These are phyloP conservation scores for Fusarium nurragi DNA, from an alignment of 2,329 filamentous ascomycete genomes.

Conservation along the genomic window DNA sequence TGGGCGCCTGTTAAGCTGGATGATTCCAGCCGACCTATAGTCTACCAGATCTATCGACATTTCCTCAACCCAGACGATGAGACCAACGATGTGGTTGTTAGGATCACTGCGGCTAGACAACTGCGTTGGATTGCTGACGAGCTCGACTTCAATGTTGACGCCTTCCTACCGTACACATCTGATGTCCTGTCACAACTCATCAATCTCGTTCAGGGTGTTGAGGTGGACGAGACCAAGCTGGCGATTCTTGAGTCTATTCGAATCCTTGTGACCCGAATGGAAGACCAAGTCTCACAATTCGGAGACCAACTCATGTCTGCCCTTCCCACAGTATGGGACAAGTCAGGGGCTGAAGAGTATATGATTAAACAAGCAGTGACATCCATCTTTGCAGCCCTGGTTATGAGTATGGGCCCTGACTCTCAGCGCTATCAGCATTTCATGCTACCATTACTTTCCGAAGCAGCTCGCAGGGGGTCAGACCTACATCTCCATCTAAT, in stretches of 20 bases:
- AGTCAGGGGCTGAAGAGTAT: conserved; percentile 81
- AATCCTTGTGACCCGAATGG: conserved; percentile 81
- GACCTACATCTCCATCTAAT: conserved; percentile 82
- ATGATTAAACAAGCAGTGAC: conserved; percentile 95
- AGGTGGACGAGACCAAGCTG: conserved; percentile 88
- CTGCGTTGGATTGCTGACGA: conserved; percentile 84
- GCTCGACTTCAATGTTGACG: conserved; percentile 78
- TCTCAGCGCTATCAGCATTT: conserved; percentile 81
- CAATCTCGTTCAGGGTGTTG: conserved; percentile 79
- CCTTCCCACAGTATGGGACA: conserved; percentile 84
- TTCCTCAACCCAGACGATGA: conserved; percentile 80
- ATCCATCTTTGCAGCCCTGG: conserved; percentile 82
- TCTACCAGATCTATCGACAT: conserved; percentile 91
- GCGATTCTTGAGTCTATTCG: conserved; percentile 88
- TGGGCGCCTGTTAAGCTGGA: conserved; percentile 86
- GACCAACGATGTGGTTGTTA: conserved; percentile 89
- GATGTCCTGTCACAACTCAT: conserved; percentile 78
- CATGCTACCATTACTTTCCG: conserved; percentile 83
- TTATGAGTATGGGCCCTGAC: conserved; percentile 83
- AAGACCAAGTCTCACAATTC: conserved; percentile 72
- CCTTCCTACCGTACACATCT: conserved; percentile 81
- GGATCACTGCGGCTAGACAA: conserved; percentile 88
- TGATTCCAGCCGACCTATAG: conserved; percentile 72
- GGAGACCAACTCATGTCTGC: conserved; percentile 84
- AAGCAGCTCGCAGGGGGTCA: conserved; percentile 80